Percentiles rank a stretch among this genome's conserved stretches.
Evolutionary conservation across 2,329 filamentous ascomycete genomes (phyloP).

Genomic region (Botrytis squamosa): DNA sequence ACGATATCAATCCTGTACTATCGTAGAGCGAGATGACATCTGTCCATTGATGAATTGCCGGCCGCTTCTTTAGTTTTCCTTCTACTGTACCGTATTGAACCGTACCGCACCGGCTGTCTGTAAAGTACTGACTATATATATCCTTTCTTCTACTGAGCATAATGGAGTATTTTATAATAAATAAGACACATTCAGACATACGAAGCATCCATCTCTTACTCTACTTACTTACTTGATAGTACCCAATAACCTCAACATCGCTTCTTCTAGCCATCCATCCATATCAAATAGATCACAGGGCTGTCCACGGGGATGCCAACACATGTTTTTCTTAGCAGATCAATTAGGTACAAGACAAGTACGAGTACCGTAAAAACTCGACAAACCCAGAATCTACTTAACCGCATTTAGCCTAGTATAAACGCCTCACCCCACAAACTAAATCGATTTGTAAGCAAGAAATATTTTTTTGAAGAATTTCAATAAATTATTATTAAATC

Average conservation of each 20-base stretch:
- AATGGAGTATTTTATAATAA: neutral
- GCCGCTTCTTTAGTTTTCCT: neutral
- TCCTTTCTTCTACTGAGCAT: neutral
- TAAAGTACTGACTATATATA: neutral
- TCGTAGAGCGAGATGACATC: neutral
- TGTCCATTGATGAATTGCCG: neutral
- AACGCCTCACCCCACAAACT: no score
- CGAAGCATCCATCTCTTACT: neutral
- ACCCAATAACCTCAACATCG: neutral
- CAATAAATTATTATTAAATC: no score
- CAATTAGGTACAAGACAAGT: neutral
- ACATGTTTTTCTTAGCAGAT: neutral
- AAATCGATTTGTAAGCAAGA: no score
- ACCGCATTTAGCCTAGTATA: no score
- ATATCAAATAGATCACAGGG: neutral
- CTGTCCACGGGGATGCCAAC: neutral
- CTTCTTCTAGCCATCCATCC: neutral
- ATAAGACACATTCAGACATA: no score
- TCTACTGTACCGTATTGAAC: neutral
- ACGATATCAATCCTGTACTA: neutral
- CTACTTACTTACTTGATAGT: no score
- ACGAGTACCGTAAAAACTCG: no score
- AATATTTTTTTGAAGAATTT: no score
- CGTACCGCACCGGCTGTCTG: neutral
- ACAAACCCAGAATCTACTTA: no score